Percentiles rank a stretch among this genome's conserved stretches.
phyloP scores from a whole-genome alignment of 2,329 filamentous ascomycete genomes.

The Alternaria triticina region DNA sequence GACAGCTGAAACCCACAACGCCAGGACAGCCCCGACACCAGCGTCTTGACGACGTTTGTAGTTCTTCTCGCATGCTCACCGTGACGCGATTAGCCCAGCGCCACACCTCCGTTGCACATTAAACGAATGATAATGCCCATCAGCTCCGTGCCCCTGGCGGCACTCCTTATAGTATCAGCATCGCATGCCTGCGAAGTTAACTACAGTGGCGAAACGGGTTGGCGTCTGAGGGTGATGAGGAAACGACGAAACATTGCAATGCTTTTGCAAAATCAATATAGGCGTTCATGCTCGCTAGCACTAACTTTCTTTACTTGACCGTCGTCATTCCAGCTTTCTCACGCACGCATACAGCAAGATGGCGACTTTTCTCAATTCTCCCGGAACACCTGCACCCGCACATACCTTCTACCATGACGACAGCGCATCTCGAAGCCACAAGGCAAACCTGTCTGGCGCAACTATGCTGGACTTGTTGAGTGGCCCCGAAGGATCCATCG shows the following conservation, averaged over 20 bases:
- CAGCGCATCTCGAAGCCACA: slow-evolving; percentile 10
- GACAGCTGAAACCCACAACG: slow-evolving; percentile 30
- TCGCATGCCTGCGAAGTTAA: slow-evolving; percentile 6
- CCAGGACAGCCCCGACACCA: slow-evolving; percentile 31
- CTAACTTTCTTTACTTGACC: slow-evolving; percentile 3
- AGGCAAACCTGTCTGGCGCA: slow-evolving; percentile 32
- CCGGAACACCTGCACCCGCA: slow-evolving; percentile 7
- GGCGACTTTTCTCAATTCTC: slow-evolving; percentile 18
- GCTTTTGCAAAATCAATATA: slow-evolving; percentile 6
- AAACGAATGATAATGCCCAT: slow-evolving; percentile 9
- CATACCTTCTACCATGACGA: slow-evolving; percentile 17
- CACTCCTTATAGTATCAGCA: slow-evolving; percentile 7
- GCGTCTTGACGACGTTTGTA: slow-evolving; percentile 24
- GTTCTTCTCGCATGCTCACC: slow-evolving; percentile 6
- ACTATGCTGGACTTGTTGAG: slow-evolving; percentile 25
- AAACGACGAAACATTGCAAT: slow-evolving; percentile 13
- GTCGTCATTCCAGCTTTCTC: not conserved
- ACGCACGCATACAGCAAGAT: slow-evolving; percentile 13
- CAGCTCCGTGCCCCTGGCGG: slow-evolving; percentile 2
- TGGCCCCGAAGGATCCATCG: slow-evolving; percentile 23
- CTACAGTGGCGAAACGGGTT: slow-evolving; percentile 18
- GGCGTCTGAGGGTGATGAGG: slow-evolving; percentile 14
- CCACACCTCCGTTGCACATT: not conserved
- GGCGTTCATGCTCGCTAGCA: not conserved
- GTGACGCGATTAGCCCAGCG: slow-evolving; percentile 4